Evolutionary conservation across 192 early-diverging fungal species (phyloP).

Genomic region (Backusella psychrophila): DNA sequence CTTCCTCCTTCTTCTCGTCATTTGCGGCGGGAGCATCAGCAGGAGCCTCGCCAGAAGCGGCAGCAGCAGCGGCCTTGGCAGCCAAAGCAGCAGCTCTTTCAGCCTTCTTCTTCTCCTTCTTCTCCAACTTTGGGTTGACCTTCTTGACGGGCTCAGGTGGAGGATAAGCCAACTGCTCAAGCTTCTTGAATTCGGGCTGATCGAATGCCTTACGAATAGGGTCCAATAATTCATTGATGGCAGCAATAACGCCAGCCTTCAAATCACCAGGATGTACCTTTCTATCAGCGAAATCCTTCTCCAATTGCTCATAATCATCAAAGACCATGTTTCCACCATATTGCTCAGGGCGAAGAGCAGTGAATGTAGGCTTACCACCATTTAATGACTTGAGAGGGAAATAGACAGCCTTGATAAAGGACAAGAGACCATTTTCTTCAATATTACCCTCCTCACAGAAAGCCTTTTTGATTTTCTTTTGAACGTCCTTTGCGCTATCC

Average conservation of each 20-base stretch:
- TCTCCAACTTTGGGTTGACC: slow-evolving; percentile 14
- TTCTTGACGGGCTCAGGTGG: slow-evolving; percentile 24
- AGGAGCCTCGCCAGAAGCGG: not conserved
- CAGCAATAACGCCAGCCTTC: slow-evolving; percentile 81
- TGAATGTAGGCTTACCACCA: slow-evolving; percentile 53
- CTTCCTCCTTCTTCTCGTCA: not conserved
- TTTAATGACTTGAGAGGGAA: slow-evolving; percentile 85
- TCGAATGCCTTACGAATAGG: slow-evolving; percentile 83
- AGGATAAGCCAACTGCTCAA: slow-evolving; percentile 87
- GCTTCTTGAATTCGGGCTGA: slow-evolving; percentile 62
- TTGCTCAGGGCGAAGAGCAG: slow-evolving; percentile 79
- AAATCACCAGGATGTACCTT: slow-evolving; percentile 93
- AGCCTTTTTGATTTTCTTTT: slow-evolving; percentile 88
- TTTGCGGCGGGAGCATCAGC: not conserved
- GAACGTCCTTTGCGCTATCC: slow-evolving; percentile 76
- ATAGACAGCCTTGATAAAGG: slow-evolving; percentile 87
- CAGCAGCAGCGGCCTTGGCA: not conserved
- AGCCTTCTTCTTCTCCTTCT: slow-evolving; percentile 16
- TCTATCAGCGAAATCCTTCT: slow-evolving; percentile 84
- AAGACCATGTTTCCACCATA: slow-evolving; percentile 88
- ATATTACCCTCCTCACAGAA: slow-evolving; percentile 98
- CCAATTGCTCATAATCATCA: slow-evolving; percentile 64
- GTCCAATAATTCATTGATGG: slow-evolving; percentile 82
- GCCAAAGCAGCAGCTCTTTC: slow-evolving; percentile 20
- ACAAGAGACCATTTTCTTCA: slow-evolving; percentile 85